Evolutionary conservation across 2,329 filamentous ascomycete species (phyloP).

Genomic region (Tolypocladium guangdongense): DNA sequence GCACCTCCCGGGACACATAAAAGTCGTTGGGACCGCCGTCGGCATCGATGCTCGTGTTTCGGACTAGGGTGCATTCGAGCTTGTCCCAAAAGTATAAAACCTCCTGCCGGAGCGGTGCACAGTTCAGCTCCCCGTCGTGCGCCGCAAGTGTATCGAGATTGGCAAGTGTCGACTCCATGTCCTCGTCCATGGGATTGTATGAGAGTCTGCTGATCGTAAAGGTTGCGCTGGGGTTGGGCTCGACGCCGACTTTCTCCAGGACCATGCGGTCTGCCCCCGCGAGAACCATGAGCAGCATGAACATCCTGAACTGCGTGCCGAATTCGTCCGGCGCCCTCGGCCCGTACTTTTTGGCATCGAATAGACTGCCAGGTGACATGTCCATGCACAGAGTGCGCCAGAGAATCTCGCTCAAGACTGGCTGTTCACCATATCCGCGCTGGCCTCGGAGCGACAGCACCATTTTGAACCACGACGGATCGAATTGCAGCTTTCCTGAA

Average conservation of each 20-base stretch:
- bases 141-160: slow-evolving; percentile 8
- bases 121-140: slow-evolving; percentile 8
- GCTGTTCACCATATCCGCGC: neutral
- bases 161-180: slow-evolving; percentile 7
- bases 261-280: slow-evolving; percentile 23
- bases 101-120: slow-evolving; percentile 8
- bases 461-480: slow-evolving; percentile 10
- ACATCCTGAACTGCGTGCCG: slow-evolving; percentile 9
- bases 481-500: slow-evolving; percentile 11
- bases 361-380: slow-evolving; percentile 10
- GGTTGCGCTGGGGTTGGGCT: slow-evolving; percentile 3
- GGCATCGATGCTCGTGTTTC: slow-evolving; percentile 4
- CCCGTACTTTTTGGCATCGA: slow-evolving; percentile 6
- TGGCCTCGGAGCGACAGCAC: slow-evolving; percentile 8
- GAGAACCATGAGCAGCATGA: slow-evolving; percentile 12
- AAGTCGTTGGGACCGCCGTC: slow-evolving; percentile 10
- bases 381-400: slow-evolving; percentile 17
- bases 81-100: slow-evolving; percentile 11
- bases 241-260: slow-evolving; percentile 17
- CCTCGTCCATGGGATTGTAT: slow-evolving; percentile 11
- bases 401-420: slow-evolving; percentile 8
- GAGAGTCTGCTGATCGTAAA: slow-evolving; percentile 3
- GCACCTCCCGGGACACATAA: slow-evolving; percentile 8
- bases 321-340: slow-evolving; percentile 8
- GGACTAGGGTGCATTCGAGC: slow-evolving; percentile 8